Evolutionary conservation across 371 early-diverging fungal genomes (phyloP).

Genomic region (Mucor irregularis): DNA sequence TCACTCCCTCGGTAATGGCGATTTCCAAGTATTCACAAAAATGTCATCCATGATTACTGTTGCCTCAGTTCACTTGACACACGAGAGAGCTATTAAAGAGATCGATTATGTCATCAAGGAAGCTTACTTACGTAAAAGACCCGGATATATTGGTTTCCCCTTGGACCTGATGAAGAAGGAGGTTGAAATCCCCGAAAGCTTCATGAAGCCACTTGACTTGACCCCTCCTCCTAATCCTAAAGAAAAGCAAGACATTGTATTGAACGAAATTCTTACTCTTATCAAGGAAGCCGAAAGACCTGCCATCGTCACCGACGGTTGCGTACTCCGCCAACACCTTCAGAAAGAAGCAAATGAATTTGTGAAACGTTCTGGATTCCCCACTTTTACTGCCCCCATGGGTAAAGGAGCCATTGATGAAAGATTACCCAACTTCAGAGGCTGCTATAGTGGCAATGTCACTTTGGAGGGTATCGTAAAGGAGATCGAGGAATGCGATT

Average conservation of each 20-base stretch:
- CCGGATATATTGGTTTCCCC: conserved; percentile 52
- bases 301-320: conserved; percentile 49
- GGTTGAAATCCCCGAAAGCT: conserved; percentile 18
- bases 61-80: conserved; percentile 34
- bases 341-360: conserved; percentile 30
- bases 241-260: conserved; percentile 24
- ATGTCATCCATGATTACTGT: conserved; percentile 43
- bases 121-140: conserved; percentile 23
- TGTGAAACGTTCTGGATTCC: conserved; percentile 36
- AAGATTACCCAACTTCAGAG: conserved; percentile 31
- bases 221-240: conserved; percentile 21
- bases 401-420: conserved; percentile 49
- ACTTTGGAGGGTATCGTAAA: conserved; percentile 26
- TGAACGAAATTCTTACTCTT: conserved; percentile 23
- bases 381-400: conserved; percentile 46
- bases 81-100: conserved; percentile 33
- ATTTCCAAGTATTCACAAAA: conserved; percentile 42
- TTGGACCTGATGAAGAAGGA: conserved; percentile 39
- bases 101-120: conserved; percentile 41
- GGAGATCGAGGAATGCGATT: conserved; percentile 39
- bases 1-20: conserved; percentile 58
- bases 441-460: conserved; percentile 39
- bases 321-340: conserved; percentile 36
- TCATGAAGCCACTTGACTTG: conserved; percentile 1
- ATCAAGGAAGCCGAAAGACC: conserved; percentile 37